phyloP scores from a whole-genome alignment of 495 filamentous ascomycete genomes.

The Chaetomium tenue region DNA sequence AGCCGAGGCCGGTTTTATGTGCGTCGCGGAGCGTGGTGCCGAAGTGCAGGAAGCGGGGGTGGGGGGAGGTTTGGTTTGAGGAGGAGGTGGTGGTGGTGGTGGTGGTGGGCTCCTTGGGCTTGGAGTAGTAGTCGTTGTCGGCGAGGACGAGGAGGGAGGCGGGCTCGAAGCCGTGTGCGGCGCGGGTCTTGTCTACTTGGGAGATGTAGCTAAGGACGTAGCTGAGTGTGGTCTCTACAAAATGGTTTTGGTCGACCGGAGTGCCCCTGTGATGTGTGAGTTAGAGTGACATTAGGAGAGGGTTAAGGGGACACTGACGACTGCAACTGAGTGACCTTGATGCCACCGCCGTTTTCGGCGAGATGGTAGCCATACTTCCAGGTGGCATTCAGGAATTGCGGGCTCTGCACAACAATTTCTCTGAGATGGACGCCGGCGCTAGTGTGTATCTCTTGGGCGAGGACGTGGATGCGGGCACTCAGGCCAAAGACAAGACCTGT shows the following conservation, averaged over 20 bases:
- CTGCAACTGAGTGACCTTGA: slow-evolving; percentile 72
- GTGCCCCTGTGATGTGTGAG: slow-evolving; percentile 34
- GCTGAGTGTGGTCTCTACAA: slow-evolving; percentile 84
- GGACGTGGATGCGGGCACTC: slow-evolving; percentile 85
- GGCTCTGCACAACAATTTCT: slow-evolving; percentile 81
- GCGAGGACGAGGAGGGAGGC: slow-evolving; percentile 83
- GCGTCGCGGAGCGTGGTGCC: slow-evolving; percentile 70
- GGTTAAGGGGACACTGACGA: slow-evolving; percentile 57
- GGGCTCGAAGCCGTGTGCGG: slow-evolving; percentile 59
- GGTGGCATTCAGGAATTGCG: slow-evolving; percentile 80
- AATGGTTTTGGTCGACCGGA: slow-evolving; percentile 60
- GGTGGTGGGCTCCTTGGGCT: background rate
- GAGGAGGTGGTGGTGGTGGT: slow-evolving; percentile 12
- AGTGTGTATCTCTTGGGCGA: slow-evolving; percentile 63
- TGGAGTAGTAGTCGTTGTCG: slow-evolving; percentile 93
- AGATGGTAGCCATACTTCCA: slow-evolving; percentile 82
- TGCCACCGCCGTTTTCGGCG: slow-evolving; percentile 66
- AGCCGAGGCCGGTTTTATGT: slow-evolving; percentile 95
- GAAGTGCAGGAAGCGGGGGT: slow-evolving; percentile 70
- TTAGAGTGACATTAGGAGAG: background rate
- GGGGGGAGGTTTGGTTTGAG: slow-evolving; percentile 21
- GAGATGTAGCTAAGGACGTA: slow-evolving; percentile 83
- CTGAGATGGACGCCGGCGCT: slow-evolving; percentile 56
- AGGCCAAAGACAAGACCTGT: slow-evolving; percentile 92
- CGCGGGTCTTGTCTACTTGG: slow-evolving; percentile 51